Evolutionary conservation across 2,329 filamentous ascomycete genomes (phyloP).

Genomic region (Calonectria hongkongensis): DNA sequence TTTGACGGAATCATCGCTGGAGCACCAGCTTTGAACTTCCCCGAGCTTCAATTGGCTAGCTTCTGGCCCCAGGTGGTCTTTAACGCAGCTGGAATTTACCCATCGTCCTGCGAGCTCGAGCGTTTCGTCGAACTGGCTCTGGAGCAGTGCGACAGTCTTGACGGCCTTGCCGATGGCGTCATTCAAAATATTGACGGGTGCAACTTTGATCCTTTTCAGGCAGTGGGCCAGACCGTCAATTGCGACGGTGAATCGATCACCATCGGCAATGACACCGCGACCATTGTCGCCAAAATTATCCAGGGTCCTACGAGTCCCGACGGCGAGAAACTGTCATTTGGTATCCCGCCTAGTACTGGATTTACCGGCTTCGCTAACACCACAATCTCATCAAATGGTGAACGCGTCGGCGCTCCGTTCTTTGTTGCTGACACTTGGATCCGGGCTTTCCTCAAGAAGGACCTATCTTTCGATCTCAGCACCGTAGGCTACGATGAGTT

Average conservation of each 20-base stretch:
- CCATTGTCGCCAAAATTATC: background rate
- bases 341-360: background rate
- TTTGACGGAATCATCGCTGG: too few species aligned
- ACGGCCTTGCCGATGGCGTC: conserved; percentile 25
- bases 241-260: background rate
- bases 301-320: background rate
- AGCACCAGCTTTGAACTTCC: conserved; percentile 5
- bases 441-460: conserved; percentile 1
- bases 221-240: background rate
- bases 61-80: conserved; percentile 37
- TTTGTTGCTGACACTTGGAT: background rate
- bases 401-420: background rate
- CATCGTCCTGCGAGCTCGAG: conserved; percentile 26
- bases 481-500: background rate
- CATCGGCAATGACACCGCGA: background rate
- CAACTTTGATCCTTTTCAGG: conserved; percentile 27
- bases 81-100: conserved; percentile 20
- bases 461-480: background rate
- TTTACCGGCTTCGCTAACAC: conserved; percentile 3
- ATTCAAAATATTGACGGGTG: conserved; percentile 11
- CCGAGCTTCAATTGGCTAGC: background rate
- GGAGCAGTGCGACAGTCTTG: conserved; percentile 24
- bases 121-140: background rate
- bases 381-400: background rate
- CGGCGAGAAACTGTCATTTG: background rate